Evolutionary conservation across 164 flowering plant species (phyloP), one percentile per base, ranked within the genome.

Genomic region (Vitis rupestris): DNA sequence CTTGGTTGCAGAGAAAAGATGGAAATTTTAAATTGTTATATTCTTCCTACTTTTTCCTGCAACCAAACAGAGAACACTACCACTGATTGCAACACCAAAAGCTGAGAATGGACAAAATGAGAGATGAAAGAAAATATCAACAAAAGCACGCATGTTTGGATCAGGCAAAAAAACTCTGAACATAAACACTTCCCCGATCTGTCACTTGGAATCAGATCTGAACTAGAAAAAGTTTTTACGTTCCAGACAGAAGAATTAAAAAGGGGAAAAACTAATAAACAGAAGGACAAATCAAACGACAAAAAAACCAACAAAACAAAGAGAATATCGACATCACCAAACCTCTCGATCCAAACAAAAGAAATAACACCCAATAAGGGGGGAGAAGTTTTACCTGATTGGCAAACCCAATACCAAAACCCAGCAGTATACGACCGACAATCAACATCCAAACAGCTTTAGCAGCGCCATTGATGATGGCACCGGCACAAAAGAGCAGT

Each of bases 361-460:
- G 23, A 47, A 13, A n/a, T 0, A 47, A 17, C 59, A 61, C 3
- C 15, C 29, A 58, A 8, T 48, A 58, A 37, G 47, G 60, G 63
- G 49, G 30, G 52, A 67, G 23, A 29, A 54, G 9, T 9, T 2
- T 19, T 74, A 89, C 94, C 92, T 90, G 94, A 86, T 83, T 88
- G 69, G 92, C 86, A 54, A 86, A 87, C 0, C 94, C 94, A 12
- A 89, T 73, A 52, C 94, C 94, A 61, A 89, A 78, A 74, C 94
- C 94, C 9, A 89, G 86, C 1, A 89, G 61, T 6, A 89, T 76
- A 11, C 94, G 86, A 13, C 94, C 94, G 9, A 88, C 54, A 29
- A 87, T 86, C n/a, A 89, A 82, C 94, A 89, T 89, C 79, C 84
- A 78, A 16, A 89, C 82, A 11, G 68, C 67, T 10, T 72, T 13